Base-by-base conservation (phyloP, 176 grass and related monocot genomes). In the Areca catechu region DNA sequence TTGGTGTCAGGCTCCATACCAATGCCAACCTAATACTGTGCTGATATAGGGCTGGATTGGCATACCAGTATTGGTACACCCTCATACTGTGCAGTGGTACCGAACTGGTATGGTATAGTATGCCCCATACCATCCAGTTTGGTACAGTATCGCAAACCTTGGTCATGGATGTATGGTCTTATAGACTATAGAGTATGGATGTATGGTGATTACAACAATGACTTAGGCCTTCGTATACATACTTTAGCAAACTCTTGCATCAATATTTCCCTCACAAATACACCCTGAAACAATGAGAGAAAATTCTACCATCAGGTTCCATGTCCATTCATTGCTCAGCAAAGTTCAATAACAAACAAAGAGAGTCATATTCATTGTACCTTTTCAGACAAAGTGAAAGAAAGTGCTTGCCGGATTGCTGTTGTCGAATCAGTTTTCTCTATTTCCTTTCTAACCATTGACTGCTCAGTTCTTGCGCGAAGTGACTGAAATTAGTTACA, bases 251-350 rank as follows among this genome's bases (percentile, higher is more conserved):
- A 76, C 69, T 97, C 92, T 67, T 91, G 80, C 74, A 97, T 27
- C 74, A 97, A 83, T 75, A 97, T 85, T 72, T 97, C 92, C 69
- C 85, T 97, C 67, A 97, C 83, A 82, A 97, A 97, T 58, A 83
- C 83, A 88, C 86, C 92, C 92, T 97, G 70, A 20, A 84, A 68
- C 34, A 87, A 67, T 15, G 37, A 48, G 20, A 9, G 58, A 63
- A 83, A 16, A 18, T 25, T 25, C 21, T 52, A 48, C 6, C 47
- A 48, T 54, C 1, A 4, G 15, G 27, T 63, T 60, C 67, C 48
- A 68, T 65, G n/a, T 55, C 43, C 49, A 61, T 56, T 69, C 15
- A 29, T 71, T 57, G 24, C 18, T 59, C 37, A 55, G 30, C 12
- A 72, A 7, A 74, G 24, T 37, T 73, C 9, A 19, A 61, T 49